Evolutionary conservation across 164 flowering plant species (phyloP), one percentile per base, ranked within the genome.

Genomic region (Vitis riparia): DNA sequence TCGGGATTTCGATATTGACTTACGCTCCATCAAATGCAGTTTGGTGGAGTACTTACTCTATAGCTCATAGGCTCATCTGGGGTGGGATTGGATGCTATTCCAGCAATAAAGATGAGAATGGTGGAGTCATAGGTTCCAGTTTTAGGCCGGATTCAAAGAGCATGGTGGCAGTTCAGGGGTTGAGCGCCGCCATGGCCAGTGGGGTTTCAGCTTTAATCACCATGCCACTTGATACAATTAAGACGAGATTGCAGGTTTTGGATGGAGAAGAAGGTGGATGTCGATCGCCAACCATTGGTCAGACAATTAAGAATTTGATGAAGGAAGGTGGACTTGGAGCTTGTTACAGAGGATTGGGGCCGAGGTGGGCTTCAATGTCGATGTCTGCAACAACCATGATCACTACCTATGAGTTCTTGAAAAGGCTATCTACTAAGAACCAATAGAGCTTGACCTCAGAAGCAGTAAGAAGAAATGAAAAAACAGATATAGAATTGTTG

Each of bases 31-130:
- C 96, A 0, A 92, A 91, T 85, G 98, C 98, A 3, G 87, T 88
- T 13, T 92, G 98, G 98, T 92, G 98, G 98, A 88, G 89, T 6
- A 89, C 96, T 19, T 92, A 92, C 74, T 89, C 96, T 11, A 82
- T 87, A 0, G 81, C 88, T 0, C 88, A 93, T 32, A 72, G 88
- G 69, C 67, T 83, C 9, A 77, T 89, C 16, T 89, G 94, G 94
- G 79, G 84, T 32, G 80, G 85, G 8, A 5, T 87, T 48, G 83
- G 89, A 14, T 81, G 79, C 66, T 77, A 79, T 50, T 61, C 66
- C 27, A 27, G 77, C 53, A 81, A 78, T 56, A 85, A 72, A 55
- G 81, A 80, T 12, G 81, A 75, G 47, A 62, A 47, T 47, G 71
- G 66, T 30, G 60, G 4, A 23, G 27, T 23, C 0, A 48, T 13